phyloP scores from a whole-genome alignment of 2,329 filamentous ascomycete species.

The Orbilia quercus region DNA sequence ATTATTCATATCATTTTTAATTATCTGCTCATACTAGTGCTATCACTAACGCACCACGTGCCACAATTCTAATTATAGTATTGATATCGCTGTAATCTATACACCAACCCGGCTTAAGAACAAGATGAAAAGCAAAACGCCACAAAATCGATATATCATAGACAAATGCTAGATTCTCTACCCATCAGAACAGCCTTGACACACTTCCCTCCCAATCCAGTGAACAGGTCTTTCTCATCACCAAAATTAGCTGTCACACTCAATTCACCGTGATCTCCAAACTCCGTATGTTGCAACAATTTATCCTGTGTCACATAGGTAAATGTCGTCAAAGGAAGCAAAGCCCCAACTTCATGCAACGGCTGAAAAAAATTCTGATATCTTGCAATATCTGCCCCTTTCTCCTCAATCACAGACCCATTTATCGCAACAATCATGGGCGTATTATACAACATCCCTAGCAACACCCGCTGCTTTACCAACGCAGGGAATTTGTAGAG shows the following conservation, averaged over 20 bases:
- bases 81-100: too few relatives aligned
- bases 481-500: conserved; percentile 26
- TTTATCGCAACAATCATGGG: conserved; percentile 22
- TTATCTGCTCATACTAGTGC: too few relatives aligned
- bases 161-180: conserved; percentile 5
- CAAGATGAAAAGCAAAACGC: too few relatives aligned
- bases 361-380: conserved; percentile 30
- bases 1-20: too few relatives aligned
- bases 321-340: conserved; percentile 16
- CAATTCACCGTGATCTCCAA: conserved; percentile 24
- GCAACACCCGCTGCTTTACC: conserved; percentile 11
- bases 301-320: conserved; percentile 13
- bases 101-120: too few relatives aligned
- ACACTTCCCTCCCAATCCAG: conserved; percentile 16
- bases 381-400: conserved; percentile 18
- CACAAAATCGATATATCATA: conserved; percentile 1
- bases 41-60: too few relatives aligned
- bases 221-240: neutral
- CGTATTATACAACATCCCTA: conserved; percentile 23
- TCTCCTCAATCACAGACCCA: conserved; percentile 26
- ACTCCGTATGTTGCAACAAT: conserved; percentile 13
- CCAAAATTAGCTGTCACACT: conserved; percentile 21
- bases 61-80: too few relatives aligned
- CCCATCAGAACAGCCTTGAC: neutral
- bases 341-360: conserved; percentile 16